Evolutionary conservation across 345 rosid species (phyloP), one percentile per base, ranked within the genome.

Genomic region (Acer campestre): DNA sequence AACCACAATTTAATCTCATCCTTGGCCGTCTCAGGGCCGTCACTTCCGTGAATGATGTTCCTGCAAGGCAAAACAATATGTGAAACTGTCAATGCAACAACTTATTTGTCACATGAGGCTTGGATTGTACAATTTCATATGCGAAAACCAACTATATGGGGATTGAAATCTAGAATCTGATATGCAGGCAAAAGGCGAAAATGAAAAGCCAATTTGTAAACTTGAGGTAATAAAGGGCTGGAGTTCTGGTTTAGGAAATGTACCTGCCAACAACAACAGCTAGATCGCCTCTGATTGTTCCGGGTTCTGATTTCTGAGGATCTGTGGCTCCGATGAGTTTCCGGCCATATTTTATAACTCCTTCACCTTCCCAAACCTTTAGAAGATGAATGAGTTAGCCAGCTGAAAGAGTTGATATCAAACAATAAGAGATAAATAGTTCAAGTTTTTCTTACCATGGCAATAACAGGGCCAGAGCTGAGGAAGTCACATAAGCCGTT

Each of bases 321-420:
- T 96, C 99, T 1, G 99, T 96, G 31, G 99, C 98, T 81, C 98
- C 99, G 3, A 96, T 96, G 68, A 96, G 95, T 80, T 94, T 96
- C 80, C 99, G 83, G 27, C 99, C 98, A 27, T 96, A 96, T 75
- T 80, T 90, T 22, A 94, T 92, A 80, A 91, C 99, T 10, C 98
- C 99, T 80, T 96, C 99, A 78, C 99, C 99, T 86, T 96, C 99
- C 99, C 99, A 96, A 18, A 96, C 98, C 99, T 95, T 76, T 70
- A 84, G 7, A 18, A 75, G 59, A 48, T 70, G 51, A 72, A 31
- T 46, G 27, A 68, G 67, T 64, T 10, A 61, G 48, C 22, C 23
- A 16, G 46, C 42, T 63, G 22, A 10, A 38, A 61, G 68, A 68
- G 31, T 72, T 63, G 42, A 59, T 2, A 44, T 29, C 68, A 49